phyloP scores from a whole-genome alignment of 805 yeast species.

The Metschnikowia corniflorae region DNA sequence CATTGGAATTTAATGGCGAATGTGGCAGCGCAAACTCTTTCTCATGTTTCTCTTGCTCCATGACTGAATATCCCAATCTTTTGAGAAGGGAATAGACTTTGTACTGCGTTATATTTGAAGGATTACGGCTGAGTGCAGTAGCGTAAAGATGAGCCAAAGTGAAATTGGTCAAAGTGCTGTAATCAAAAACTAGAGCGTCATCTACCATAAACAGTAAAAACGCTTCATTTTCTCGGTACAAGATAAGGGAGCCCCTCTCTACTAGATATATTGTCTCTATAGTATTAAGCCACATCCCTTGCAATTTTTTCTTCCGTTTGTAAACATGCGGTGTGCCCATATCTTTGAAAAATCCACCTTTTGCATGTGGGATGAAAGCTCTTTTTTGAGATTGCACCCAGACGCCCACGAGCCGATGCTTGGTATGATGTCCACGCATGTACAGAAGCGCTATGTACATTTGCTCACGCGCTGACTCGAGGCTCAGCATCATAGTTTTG shows the following conservation, averaged over 20 bases:
- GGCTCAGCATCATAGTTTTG: slow-evolving; percentile 41
- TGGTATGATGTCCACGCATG: slow-evolving; percentile 46
- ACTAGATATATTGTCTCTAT: slow-evolving; percentile 75
- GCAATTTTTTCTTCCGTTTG: slow-evolving; percentile 13
- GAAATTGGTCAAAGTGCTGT: slow-evolving; percentile 32
- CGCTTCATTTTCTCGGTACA: slow-evolving; percentile 23
- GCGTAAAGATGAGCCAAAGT: slow-evolving; percentile 65
- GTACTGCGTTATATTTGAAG: slow-evolving; percentile 49
- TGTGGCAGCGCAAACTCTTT: no score
- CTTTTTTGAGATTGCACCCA: slow-evolving; percentile 32
- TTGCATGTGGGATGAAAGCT: slow-evolving; percentile 44
- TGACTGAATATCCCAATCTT: slow-evolving; percentile 70
- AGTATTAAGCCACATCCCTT: slow-evolving; percentile 47
- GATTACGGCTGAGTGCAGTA: slow-evolving; percentile 35
- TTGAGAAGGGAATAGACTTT: slow-evolving; percentile 72
- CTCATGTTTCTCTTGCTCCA: slow-evolving; percentile 17
- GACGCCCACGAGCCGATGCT: slow-evolving; percentile 51
- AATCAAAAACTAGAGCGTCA: slow-evolving; percentile 23
- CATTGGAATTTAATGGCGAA: no score
- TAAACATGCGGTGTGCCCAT: slow-evolving; percentile 53
- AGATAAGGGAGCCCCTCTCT: slow-evolving; percentile 63
- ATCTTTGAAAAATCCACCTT: slow-evolving; percentile 70
- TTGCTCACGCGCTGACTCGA: slow-evolving; percentile 55
- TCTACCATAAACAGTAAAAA: slow-evolving; percentile 21
- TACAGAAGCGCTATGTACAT: slow-evolving; percentile 67